Evolutionary conservation across 192 early-diverging fungal species (phyloP).

Genomic region (Coemansia sp.): DNA sequence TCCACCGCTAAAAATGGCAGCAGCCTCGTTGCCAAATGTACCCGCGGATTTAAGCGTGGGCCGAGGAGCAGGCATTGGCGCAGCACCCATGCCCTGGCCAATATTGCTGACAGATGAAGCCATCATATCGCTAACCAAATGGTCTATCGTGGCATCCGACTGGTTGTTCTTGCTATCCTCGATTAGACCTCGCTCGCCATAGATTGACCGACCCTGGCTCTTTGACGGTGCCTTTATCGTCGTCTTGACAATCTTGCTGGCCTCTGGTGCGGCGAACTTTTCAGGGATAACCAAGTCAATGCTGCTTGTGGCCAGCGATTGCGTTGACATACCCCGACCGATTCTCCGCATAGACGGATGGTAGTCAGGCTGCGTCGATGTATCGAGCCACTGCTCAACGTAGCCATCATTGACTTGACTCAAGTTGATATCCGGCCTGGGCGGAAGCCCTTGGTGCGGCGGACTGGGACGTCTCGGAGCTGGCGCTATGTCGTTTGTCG

Average conservation of each 20-base stretch:
- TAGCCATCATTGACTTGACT: conserved; percentile 12
- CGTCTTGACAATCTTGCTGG: conserved; percentile 10
- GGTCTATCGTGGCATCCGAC: conserved; percentile 26
- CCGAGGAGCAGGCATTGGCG: conserved; percentile 8
- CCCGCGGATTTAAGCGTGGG: neutral
- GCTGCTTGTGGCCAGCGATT: conserved; percentile 9
- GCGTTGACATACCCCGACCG: conserved; percentile 3
- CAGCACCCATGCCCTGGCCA: conserved; percentile 5
- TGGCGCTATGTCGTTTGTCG: neutral
- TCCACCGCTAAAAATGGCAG: neutral
- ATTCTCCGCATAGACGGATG: conserved; percentile 6
- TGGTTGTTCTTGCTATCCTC: conserved; percentile 2
- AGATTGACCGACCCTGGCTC: conserved; percentile 17
- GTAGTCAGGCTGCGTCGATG: conserved; percentile 4
- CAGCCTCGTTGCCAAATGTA: conserved; percentile 1
- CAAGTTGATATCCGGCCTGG: conserved; percentile 7
- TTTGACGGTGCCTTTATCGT: neutral
- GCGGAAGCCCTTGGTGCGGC: neutral
- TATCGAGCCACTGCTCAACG: conserved; percentile 23
- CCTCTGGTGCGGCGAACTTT: conserved; percentile 13
- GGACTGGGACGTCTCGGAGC: conserved; percentile 5
- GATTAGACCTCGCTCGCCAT: conserved; percentile 15
- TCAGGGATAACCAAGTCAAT: conserved; percentile 20
- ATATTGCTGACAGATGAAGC: conserved; percentile 15
- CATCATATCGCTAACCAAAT: conserved; percentile 32